Evolutionary conservation across 1,139 yeast species (phyloP), one percentile per base, ranked within the genome.

Genomic region (Hansenula sp.): DNA sequence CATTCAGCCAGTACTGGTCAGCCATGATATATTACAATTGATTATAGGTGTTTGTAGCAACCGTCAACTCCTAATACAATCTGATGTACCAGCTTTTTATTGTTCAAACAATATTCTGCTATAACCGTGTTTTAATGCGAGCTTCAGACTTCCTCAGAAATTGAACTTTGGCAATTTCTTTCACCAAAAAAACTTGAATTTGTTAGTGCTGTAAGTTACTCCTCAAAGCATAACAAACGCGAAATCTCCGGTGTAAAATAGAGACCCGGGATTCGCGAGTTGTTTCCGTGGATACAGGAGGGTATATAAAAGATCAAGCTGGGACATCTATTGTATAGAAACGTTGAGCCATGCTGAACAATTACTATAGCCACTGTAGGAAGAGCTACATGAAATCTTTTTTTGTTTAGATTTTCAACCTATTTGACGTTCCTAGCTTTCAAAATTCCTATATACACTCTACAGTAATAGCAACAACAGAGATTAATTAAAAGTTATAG

Each of bases 1-100:
- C 59, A 35, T 47, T 52, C 38, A 52, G 46, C 61, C 61, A 57
- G 49, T 53, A 56, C 39, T 52, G 50, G 34, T 54, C 59, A 12
- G 57, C 45, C 60, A 56, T 55, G 12, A 31, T 37, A 25, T 16
- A 19, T 27, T 9, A 5, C 28, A 27, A 13, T 28, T 11, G 13
- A 28, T 28, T 5, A 27, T 15, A 16, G 38, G 8, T 27, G 31
- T 27, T 36, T 27, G 16, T 17, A n/a, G 11, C 24, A n/a, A 18
- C 36, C 27, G 36, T 12, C 19, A 11, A 35, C 21, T 24, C 25
- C 25, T 9, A 9, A 21, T 21, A 21, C 25, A 15, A 10, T 35
- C 9, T 18, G 35, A 19, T 21, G 37, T 19, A 19, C 7, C 5
- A 18, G 5, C 5, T 13, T 19, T 19, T 7, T 21, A 19, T n/a